phyloP scores from a whole-genome alignment of 345 rosid genomes.

The Capsella bursapastoris region DNA sequence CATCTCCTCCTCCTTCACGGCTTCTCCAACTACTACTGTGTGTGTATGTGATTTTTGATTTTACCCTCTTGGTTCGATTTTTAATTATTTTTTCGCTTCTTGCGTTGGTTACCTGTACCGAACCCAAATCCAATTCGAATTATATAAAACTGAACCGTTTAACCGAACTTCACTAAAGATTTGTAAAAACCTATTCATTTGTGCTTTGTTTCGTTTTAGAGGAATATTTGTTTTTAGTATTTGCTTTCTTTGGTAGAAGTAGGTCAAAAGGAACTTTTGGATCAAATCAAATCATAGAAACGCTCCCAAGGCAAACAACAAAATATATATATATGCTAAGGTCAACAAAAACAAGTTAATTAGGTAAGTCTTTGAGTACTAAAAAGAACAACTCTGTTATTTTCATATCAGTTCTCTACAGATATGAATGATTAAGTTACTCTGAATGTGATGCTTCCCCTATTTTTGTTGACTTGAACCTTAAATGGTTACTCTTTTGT shows the following conservation, averaged over 20 bases:
- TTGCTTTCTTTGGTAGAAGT: neutral
- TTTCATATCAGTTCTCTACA: neutral
- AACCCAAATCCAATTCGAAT: no score
- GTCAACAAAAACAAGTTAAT: neutral
- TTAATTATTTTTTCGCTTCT: neutral
- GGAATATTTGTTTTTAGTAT: neutral
- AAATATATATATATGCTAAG: neutral
- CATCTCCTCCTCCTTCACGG: conserved; percentile 29
- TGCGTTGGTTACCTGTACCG: no score
- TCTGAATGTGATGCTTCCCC: neutral
- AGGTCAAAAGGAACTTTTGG: neutral
- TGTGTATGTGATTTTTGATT: neutral
- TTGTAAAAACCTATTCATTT: no score
- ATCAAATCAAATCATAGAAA: neutral
- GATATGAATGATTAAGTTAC: neutral
- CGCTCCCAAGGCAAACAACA: neutral
- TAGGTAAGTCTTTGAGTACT: neutral
- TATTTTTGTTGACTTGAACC: no score
- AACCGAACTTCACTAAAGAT: no score
- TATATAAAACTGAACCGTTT: no score
- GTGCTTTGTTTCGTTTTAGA: no score
- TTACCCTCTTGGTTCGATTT: neutral
- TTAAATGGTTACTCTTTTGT: neutral
- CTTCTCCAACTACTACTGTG: neutral
- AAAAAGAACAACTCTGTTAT: neutral